Conservation (phyloP, 148 eudicot genomes). For the Euryodendron excelsum region DNA sequence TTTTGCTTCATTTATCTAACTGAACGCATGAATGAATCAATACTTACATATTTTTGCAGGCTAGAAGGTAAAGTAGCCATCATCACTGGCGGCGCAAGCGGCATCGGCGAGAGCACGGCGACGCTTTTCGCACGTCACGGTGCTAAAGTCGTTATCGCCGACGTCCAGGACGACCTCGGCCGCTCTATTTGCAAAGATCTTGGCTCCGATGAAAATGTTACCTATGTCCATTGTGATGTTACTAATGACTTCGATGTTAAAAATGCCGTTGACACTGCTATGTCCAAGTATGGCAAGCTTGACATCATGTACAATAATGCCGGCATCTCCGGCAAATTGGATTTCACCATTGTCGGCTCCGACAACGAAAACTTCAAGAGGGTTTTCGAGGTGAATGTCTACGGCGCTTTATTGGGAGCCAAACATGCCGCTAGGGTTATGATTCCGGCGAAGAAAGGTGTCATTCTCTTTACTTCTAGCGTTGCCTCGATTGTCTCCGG, state of each 20-base stretch:
- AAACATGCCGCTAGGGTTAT: conserved; percentile 28
- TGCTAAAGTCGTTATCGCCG: conserved; percentile 44
- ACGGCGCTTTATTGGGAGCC: conserved; percentile 19
- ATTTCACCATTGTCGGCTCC: conserved; percentile 1
- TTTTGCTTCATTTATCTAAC: too few species aligned
- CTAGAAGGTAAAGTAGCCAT: conserved; percentile 46
- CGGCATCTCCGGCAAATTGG: conserved; percentile 16
- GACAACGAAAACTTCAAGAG: conserved; percentile 17
- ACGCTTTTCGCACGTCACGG: conserved; percentile 46
- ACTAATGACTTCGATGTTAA: conserved; percentile 14
- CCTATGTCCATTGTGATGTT: conserved; percentile 27
- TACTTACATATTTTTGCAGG: conserved; percentile 21
- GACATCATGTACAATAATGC: too few species aligned
- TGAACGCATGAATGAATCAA: too few species aligned
- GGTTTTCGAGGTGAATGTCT: conserved; percentile 21
- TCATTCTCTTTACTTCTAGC: conserved; percentile 22
- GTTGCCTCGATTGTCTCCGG: conserved; percentile 17
- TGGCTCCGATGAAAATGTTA: background rate
- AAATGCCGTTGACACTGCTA: conserved; percentile 12
- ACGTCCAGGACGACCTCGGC: conserved; percentile 20
- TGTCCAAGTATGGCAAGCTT: conserved; percentile 2
- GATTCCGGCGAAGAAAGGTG: conserved; percentile 24
- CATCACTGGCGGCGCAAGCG: conserved; percentile 66
- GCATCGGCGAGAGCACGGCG: conserved; percentile 51
- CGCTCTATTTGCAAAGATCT: background rate